Base-by-base conservation (phyloP, 257 asterid species). In the Salvia miltiorrhiza region DNA sequence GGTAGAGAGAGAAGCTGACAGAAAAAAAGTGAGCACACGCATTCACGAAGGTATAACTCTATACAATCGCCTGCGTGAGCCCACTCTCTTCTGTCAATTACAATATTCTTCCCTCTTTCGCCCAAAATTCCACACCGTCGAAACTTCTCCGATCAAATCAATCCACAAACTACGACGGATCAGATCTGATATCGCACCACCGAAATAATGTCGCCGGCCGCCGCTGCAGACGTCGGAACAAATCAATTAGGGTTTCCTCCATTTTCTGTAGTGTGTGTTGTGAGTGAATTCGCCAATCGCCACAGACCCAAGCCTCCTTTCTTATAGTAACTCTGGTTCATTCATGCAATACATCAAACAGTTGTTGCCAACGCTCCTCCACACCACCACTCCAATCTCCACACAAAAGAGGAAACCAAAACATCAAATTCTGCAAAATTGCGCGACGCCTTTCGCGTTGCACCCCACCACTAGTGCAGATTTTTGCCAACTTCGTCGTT, bases 21-120 rank as follows among this genome's bases (percentile, higher is more conserved):
- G 85, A 76, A 77, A 57, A 73, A 75, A 41, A 78, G 85, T 80
- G 84, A 83, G 88, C 88, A 80, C 80, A 78, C 77, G 79, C 82
- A 73, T 26, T 45, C 23, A 56, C 77, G 80, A 61, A 71, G 43
- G 79, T 17, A 70, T 67, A 76, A 19, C 33, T 54, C 43, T 73
- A 83, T 73, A 76, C 85, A 83, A 78, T 62, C 67, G 85, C 70
- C 77, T 47, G 84, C 81, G 70, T 67, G 59, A 78, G 88, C 88
- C 73, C 88, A 78, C 88, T 83, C 86, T 83, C 86, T 83, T 80
- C 88, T 80, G 88, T 80, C 88, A 77, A 77, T 19, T 57, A 37
- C 13, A 20, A 37, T 37, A 45, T 76, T 39, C 76, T 32, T 65
- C 69, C 33, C 56, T 49, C 70, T 24, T 13, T 24, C n/a, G 44